Percentiles rank a stretch among this genome's conserved stretches.
Conservation (phyloP, 495 filamentous ascomycete species). For the Talaromyces wortmannii region DNA sequence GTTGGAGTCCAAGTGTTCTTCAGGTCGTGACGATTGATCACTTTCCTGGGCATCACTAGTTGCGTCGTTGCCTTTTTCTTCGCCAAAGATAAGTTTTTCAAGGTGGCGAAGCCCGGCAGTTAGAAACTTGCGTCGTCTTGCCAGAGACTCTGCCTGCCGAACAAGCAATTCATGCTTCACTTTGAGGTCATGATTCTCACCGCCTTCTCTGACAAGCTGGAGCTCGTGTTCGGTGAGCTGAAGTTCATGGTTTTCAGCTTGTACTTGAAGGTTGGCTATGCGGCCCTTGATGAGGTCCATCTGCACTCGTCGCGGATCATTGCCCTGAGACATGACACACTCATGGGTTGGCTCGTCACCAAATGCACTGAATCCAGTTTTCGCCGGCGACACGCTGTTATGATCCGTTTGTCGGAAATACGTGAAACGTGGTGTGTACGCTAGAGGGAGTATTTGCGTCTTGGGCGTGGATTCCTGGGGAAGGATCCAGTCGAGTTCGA, state of each 20-base stretch:
- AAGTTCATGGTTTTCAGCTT: conserved; percentile 64
- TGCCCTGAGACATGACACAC: conserved; percentile 90
- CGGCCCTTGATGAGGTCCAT: conserved; percentile 76
- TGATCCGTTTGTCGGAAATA: conserved; percentile 98
- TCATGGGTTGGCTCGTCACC: conserved; percentile 87
- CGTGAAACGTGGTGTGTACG: conserved; percentile 87
- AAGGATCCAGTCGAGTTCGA: conserved; percentile 93
- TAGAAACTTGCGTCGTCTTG: conserved; percentile 71
- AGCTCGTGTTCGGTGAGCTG: conserved; percentile 60
- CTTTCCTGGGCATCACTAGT: conserved; percentile 37
- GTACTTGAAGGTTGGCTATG: conserved; percentile 67
- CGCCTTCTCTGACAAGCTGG: conserved; percentile 47
- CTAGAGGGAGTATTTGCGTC: conserved; percentile 87
- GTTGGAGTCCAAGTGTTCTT: conserved; percentile 38
- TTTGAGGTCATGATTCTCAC: conserved; percentile 43
- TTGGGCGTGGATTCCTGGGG: conserved; percentile 86
- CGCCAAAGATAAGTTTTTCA: conserved; percentile 43
- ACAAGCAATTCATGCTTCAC: conserved; percentile 60
- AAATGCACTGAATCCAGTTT: conserved; percentile 73
- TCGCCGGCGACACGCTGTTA: conserved; percentile 58
- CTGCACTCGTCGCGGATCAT: conserved; percentile 88
- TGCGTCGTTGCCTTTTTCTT: conserved; percentile 18
- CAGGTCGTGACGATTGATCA: conserved; percentile 36
- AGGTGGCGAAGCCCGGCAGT: conserved; percentile 66
- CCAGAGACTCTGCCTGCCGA: conserved; percentile 62